Percentiles rank a stretch among this genome's conserved stretches.
phyloP scores from a whole-genome alignment of 805 yeast genomes.

The Metschnikowia rubicola region DNA sequence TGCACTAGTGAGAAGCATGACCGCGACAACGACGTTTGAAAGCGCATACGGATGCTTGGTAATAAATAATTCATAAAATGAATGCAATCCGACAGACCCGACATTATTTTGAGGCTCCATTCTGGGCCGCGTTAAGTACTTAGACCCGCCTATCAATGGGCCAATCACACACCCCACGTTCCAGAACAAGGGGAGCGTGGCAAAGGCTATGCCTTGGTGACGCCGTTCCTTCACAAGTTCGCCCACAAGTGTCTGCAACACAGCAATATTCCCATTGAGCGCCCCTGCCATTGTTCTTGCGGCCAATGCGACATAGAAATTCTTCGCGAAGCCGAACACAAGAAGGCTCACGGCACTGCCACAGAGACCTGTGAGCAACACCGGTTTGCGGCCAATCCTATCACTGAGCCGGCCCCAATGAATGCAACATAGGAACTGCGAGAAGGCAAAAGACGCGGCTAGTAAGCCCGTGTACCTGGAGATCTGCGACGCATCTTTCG shows the following conservation, averaged over 20 bases:
- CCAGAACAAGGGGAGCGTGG: conserved; percentile 30
- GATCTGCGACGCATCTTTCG: conserved; percentile 18
- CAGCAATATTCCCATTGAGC: conserved; percentile 32
- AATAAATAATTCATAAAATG: conserved; percentile 27
- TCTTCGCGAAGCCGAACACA: conserved; percentile 28
- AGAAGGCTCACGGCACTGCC: conserved; percentile 26
- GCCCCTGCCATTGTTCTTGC: conserved; percentile 30
- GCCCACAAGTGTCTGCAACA: conserved; percentile 29
- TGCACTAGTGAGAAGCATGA: conserved; percentile 24
- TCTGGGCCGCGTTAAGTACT: conserved; percentile 26
- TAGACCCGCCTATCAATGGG: conserved; percentile 32
- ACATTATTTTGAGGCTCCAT: neutral
- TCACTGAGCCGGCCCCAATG: conserved; percentile 32
- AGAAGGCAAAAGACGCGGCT: conserved; percentile 19
- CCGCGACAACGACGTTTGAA: conserved; percentile 34
- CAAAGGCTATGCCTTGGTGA: conserved; percentile 32
- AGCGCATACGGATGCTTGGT: conserved; percentile 36
- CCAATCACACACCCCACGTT: conserved; percentile 32
- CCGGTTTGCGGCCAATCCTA: conserved; percentile 28
- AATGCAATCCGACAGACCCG: neutral
- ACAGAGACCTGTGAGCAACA: conserved; percentile 24
- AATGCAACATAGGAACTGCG: conserved; percentile 21
- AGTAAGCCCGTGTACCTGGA: conserved; percentile 19
- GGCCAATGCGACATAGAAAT: conserved; percentile 26
- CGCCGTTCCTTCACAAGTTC: conserved; percentile 29